These are phyloP conservation scores for Blumeria graminis DNA, from an alignment of 2,329 filamentous ascomycete genomes.

Conservation along the genomic window DNA sequence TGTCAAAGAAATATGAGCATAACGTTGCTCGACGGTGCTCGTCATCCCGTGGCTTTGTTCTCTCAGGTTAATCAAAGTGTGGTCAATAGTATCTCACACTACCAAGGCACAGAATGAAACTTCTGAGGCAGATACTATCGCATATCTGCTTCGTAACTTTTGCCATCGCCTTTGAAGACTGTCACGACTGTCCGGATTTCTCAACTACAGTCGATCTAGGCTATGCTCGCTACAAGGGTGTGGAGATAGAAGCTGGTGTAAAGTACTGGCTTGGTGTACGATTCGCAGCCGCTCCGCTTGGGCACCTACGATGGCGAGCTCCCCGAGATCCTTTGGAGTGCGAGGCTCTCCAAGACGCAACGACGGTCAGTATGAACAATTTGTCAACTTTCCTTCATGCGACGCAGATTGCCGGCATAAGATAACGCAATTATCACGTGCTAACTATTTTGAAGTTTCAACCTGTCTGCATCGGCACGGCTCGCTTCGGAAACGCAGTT, in stretches of 20 bases:
- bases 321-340: slow-evolving; percentile 32
- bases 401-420: too few species aligned
- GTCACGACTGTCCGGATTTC: not conserved
- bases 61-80: too few species aligned
- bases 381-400: not conserved
- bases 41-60: too few species aligned
- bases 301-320: slow-evolving; percentile 38
- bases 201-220: slow-evolving; percentile 26
- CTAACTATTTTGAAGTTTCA: not conserved
- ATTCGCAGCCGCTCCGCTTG: slow-evolving; percentile 46
- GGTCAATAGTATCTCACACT: too few species aligned
- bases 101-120: too few species aligned
- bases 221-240: slow-evolving; percentile 42
- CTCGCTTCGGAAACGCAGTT: not conserved
- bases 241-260: slow-evolving; percentile 28
- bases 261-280: slow-evolving; percentile 53
- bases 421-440: not conserved
- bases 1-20: too few species aligned
- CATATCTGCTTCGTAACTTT: too few species aligned
- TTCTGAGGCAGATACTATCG: too few species aligned
- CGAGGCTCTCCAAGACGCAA: not conserved
- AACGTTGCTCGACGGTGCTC: too few species aligned
- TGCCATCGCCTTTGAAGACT: too few species aligned
- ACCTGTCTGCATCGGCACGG: not conserved
- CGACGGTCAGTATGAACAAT: not conserved